Conservation (phyloP, 2,329 filamentous ascomycete genomes). For the Cercospora canescens region DNA sequence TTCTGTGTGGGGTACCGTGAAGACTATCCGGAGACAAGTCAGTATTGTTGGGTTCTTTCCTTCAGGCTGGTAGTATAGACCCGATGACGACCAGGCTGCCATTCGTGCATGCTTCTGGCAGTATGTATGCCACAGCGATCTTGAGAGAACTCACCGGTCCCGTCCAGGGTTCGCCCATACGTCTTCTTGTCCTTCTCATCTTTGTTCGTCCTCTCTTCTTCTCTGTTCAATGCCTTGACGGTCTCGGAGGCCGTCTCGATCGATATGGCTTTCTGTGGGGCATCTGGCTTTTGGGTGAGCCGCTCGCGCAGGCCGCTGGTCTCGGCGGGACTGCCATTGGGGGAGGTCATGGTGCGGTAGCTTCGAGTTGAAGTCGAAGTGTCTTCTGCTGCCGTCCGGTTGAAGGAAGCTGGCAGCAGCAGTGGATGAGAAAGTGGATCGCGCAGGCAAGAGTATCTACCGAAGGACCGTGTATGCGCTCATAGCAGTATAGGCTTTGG, state of each 20-base stretch:
- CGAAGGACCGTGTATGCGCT: constrained; percentile 14
- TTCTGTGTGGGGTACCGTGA: constrained; percentile 91
- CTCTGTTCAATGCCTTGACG: constrained; percentile 52
- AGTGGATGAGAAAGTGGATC: constrained; percentile 3
- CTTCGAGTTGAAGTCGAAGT: constrained; percentile 23
- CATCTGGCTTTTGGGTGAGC: constrained; percentile 37
- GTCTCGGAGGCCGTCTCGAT: constrained; percentile 45
- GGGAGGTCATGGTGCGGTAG: constrained; percentile 23
- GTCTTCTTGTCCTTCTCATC: constrained; percentile 68
- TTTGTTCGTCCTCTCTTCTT: constrained; percentile 49
- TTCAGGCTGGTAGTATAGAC: not conserved
- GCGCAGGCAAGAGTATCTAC: constrained; percentile 10
- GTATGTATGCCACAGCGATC: not conserved
- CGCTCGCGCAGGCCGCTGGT: constrained; percentile 50
- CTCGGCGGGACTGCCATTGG: constrained; percentile 24
- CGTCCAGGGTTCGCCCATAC: constrained; percentile 86
- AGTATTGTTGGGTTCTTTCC: constrained; percentile 24
- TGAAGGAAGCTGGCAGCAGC: constrained; percentile 18
- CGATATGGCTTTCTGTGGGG: constrained; percentile 33
- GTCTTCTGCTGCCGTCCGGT: constrained; percentile 14
- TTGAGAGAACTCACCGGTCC: constrained; percentile 69
- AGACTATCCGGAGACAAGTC: constrained; percentile 61
- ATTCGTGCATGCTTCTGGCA: constrained; percentile 15
- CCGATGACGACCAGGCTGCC: not conserved
- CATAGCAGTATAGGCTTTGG: constrained; percentile 15